Conservation (phyloP, 352 stramenopile genomes). For the Phytophthora colocasiae region DNA sequence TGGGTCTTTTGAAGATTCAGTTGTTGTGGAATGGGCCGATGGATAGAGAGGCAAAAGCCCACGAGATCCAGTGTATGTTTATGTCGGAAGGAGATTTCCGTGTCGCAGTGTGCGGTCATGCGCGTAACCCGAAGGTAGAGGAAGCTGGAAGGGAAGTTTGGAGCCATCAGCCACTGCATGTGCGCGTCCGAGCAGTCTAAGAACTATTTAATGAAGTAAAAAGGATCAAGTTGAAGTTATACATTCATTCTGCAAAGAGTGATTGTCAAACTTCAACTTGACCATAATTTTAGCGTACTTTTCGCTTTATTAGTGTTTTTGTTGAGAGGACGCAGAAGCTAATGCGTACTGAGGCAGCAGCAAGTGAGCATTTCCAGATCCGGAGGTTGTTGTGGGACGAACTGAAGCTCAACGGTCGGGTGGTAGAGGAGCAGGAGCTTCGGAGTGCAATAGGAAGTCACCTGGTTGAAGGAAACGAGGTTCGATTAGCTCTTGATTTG, state of each 20-base stretch:
- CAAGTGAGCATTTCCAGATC: slow-evolving; percentile 71
- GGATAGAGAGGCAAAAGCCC: slow-evolving; percentile 20
- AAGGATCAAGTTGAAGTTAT: slow-evolving; percentile 17
- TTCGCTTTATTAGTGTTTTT: slow-evolving; percentile 10
- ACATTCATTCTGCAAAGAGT: slow-evolving; percentile 19
- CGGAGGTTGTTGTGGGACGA: slow-evolving; percentile 83
- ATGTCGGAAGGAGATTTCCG: slow-evolving; percentile 66
- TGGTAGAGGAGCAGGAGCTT: slow-evolving; percentile 72
- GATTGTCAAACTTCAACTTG: slow-evolving; percentile 30
- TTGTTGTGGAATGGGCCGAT: slow-evolving; percentile 29
- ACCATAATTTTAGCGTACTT: slow-evolving; percentile 15
- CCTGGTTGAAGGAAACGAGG: slow-evolving; percentile 76
- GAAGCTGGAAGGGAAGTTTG: slow-evolving; percentile 40
- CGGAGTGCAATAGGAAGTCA: slow-evolving; percentile 63
- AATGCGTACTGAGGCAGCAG: slow-evolving; percentile 28
- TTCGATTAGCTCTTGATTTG: slow-evolving; percentile 14
- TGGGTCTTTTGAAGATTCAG: slow-evolving; percentile 43
- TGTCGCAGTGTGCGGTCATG: slow-evolving; percentile 45
- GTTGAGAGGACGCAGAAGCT: slow-evolving; percentile 1
- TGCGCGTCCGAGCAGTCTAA: slow-evolving; percentile 34
- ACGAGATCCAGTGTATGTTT: slow-evolving; percentile 68
- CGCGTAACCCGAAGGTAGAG: slow-evolving; percentile 19
- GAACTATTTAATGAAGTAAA: slow-evolving; percentile 37
- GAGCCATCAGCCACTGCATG: slow-evolving; percentile 54
- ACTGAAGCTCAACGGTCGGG: slow-evolving; percentile 52